Base-by-base conservation (phyloP, 352 stramenopile species). In the Phytophthora quininea region DNA sequence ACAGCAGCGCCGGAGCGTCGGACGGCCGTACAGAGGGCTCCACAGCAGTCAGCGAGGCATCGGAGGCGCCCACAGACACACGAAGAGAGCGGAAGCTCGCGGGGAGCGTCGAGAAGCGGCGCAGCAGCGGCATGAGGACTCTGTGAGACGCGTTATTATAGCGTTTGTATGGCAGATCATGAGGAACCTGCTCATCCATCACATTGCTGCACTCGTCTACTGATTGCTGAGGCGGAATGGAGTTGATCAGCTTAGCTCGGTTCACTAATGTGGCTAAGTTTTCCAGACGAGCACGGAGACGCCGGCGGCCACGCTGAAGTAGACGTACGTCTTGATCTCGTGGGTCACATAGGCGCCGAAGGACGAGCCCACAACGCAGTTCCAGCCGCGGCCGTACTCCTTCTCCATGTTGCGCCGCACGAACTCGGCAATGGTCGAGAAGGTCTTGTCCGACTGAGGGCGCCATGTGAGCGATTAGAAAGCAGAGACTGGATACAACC, bases 301-400 rank as follows among this genome's bases (percentile, higher is more conserved):
- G 2, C 93, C 91, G 0, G 90, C 82, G 0, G 92, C 89, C 27
- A 98, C 92, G 54, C 90, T 97, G 54, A 98, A 97, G 79, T 98
- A 98, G 48, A 98, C 93, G 74, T 98, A 98, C 14, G 91, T 97
- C 69, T 98, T 98, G 69, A 98, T 98, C 70, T 98, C 92, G 71
- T 98, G 94, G 24, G 94, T 98, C 56, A 98, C 94, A 71, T 97
- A 98, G 38, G 91, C 91, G 32, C 93, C 93, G 69, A 98, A 98
- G 32, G 77, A 96, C 45, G 86, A 84, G 29, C 93, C 94, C 38
- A 98, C 92, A 54, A 98, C 78, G 62, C 90, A 97, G 74, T 98
- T 98, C 93, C 94, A 98, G 29, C 93, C 91, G 37, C 86, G 80
- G 0, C 93, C 91, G 68, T 97, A 97, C 62, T 96, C 84, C 62